Evolutionary conservation across 2,329 filamentous ascomycete genomes (phyloP), one percentile per base, ranked within the genome.

Genomic region (Tolypocladium guangdongense): DNA sequence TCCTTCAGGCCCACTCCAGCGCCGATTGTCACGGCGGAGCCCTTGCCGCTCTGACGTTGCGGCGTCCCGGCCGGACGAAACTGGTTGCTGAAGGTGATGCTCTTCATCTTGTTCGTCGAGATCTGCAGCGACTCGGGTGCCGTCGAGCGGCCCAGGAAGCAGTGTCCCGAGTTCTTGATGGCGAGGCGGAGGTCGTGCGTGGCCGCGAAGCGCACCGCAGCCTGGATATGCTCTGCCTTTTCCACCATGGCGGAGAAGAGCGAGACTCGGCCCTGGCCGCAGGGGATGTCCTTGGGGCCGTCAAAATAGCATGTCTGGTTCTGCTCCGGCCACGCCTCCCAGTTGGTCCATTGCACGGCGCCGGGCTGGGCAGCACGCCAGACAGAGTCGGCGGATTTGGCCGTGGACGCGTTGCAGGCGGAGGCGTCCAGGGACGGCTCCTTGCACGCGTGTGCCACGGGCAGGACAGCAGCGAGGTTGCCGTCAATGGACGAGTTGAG

Each of bases 401-500:
- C 55, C 52, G 64, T 56, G 33, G 77, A 58, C 1, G 56, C 61
- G 2, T 63, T 56, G 58, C 78, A 82, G 22, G 59, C 64, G 7
- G 59, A 61, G 32, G 68, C 68, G 61, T 79, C 63, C 59, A 75
- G 78, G 41, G 58, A 58, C 14, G 64, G 67, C 22, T 68, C 63
- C 58, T 82, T 78, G 59, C 79, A 83, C 1, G 73, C 66, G 2
- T 71, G 60, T 2, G 71, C 79, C 2, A 81, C 62, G 1, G 80
- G 79, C 4, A 74, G 63, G 0, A 75, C 78, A 7, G 72, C 69
- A 51, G 82, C 67, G 32, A 83, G 67, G 20, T 66, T 68, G 1
- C 76, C 78, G 37, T 68, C 66, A 2, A 82, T 65, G 2, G 78
- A 74, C 20, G 64, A 54, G 58, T 83, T 81, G 51, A 83, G 72